phyloP scores from a whole-genome alignment of 2,329 filamentous ascomycete genomes.

The Huntiella omanensis region DNA sequence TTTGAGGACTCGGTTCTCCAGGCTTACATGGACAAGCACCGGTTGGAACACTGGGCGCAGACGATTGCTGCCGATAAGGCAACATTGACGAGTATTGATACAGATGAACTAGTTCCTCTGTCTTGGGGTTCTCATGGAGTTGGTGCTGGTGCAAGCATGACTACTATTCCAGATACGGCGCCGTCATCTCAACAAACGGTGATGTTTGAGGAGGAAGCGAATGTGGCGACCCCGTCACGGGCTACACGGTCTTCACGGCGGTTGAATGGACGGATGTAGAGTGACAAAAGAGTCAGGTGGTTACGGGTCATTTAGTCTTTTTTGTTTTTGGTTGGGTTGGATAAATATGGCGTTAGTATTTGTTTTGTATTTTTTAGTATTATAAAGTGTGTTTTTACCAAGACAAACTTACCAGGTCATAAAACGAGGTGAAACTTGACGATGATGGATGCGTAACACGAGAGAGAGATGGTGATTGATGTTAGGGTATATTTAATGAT shows the following conservation, averaged over 20 bases:
- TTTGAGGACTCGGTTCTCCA: slow-evolving; percentile 50
- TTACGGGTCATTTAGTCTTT: too few species aligned
- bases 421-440: too few species aligned
- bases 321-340: too few species aligned
- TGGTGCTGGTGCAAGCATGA: neutral
- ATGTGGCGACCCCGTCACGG: neutral
- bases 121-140: neutral
- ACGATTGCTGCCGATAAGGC: slow-evolving; percentile 22
- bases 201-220: neutral
- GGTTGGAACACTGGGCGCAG: slow-evolving; percentile 48
- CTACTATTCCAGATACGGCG: neutral
- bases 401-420: too few species aligned
- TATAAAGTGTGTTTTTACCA: too few species aligned
- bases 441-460: too few species aligned
- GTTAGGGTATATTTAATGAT: too few species aligned
- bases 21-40: slow-evolving; percentile 45
- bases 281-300: too few species aligned
- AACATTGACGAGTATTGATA: slow-evolving; percentile 17
- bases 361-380: too few species aligned
- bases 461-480: too few species aligned
- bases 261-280: slow-evolving; percentile 6
- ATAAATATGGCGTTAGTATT: too few species aligned
- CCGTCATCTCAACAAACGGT: neutral
- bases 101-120: slow-evolving; percentile 15
- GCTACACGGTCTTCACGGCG: slow-evolving; percentile 8